Percentiles rank a stretch among this genome's conserved stretches.
Evolutionary conservation across 2,329 filamentous ascomycete genomes (phyloP).

Genomic region (Fusarium sp.): DNA sequence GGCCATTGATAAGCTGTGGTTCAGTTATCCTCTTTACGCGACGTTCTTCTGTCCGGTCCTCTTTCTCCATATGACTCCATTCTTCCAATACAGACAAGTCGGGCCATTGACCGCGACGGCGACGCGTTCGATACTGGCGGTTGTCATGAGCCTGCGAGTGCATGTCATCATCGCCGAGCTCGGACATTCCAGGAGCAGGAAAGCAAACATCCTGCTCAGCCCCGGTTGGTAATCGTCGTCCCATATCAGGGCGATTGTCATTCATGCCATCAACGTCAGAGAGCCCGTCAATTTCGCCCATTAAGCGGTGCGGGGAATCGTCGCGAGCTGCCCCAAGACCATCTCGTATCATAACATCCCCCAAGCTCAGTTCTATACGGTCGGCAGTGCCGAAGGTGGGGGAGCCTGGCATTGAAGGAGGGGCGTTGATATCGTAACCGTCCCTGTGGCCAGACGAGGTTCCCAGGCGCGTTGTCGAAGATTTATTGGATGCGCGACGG

Average conservation of each 20-base stretch:
- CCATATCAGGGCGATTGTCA: constrained; percentile 50
- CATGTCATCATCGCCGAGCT: constrained; percentile 82
- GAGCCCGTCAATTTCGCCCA: constrained; percentile 51
- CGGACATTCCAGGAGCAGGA: constrained; percentile 78
- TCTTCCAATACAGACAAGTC: constrained; percentile 87
- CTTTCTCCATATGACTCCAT: constrained; percentile 92
- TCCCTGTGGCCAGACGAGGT: constrained; percentile 56
- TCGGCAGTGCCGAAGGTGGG: constrained; percentile 66
- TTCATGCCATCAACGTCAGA: constrained; percentile 49
- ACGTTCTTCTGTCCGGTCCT: constrained; percentile 81
- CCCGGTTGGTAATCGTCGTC: constrained; percentile 68
- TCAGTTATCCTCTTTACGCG: constrained; percentile 94
- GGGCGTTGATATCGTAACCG: constrained; percentile 75
- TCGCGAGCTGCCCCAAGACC: constrained; percentile 63
- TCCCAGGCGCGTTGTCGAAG: constrained; percentile 61
- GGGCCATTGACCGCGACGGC: constrained; percentile 83
- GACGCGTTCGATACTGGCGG: constrained; percentile 59
- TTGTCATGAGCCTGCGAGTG: constrained; percentile 60
- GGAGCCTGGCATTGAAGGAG: constrained; percentile 75
- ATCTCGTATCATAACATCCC: constrained; percentile 79
- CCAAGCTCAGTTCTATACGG: constrained; percentile 69
- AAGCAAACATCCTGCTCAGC: constrained; percentile 94
- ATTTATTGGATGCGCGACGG: constrained; percentile 64
- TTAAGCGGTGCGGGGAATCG: constrained; percentile 49
- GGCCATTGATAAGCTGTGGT: constrained; percentile 90